Evolutionary conservation across 2,329 filamentous ascomycete genomes (phyloP), one percentile per base, ranked within the genome.

Genomic region (Trichoderma koningiopsis): DNA sequence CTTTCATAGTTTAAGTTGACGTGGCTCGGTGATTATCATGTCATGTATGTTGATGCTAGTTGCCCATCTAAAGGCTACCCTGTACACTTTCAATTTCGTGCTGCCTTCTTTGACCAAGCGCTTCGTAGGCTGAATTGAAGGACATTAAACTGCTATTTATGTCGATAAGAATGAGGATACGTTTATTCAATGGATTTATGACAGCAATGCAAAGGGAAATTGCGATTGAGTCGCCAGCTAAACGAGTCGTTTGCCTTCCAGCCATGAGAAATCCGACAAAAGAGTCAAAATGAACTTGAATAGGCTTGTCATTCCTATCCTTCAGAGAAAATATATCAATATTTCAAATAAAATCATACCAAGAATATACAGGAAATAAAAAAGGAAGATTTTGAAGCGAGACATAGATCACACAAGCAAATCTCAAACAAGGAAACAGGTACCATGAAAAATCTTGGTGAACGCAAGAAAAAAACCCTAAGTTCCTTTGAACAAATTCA

Each of bases 281-380:
- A n/a, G 7, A 19, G 5, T 19, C 5, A n/a, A 8, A 43, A 8
- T n/a, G 7, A 35, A 43, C 4, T 8, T 6, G 40, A 43, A 8
- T 3, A 3, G 16, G 16, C 4, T 0, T 6, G 8, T 1, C 8
- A 19, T 8, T 3, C 19, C 37, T 6, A 19, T 40, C 2, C 10
- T 33, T 1, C 8, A 33, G 10, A 33, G 27, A 33, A 11, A 35
- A 14, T 11, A 14, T 35, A 14, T 35, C 13, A 35, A 11, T 35
- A 11, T 35, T 35, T 0, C 10, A 2, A 33, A 11, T 3, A 35
- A 1, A 35, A 0, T 14, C 1, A 14, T 14, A 4, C 1, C 33
- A 14, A 35, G 11, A 13, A 13, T 35, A 35, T 35, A 13, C 33
- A 35, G 11, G 7, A 35, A 35, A 1, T 5, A 3, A 4, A 35